Evolutionary conservation across 176 grass and related monocot species (phyloP).

Genomic region (Aegilops umbellulata): DNA sequence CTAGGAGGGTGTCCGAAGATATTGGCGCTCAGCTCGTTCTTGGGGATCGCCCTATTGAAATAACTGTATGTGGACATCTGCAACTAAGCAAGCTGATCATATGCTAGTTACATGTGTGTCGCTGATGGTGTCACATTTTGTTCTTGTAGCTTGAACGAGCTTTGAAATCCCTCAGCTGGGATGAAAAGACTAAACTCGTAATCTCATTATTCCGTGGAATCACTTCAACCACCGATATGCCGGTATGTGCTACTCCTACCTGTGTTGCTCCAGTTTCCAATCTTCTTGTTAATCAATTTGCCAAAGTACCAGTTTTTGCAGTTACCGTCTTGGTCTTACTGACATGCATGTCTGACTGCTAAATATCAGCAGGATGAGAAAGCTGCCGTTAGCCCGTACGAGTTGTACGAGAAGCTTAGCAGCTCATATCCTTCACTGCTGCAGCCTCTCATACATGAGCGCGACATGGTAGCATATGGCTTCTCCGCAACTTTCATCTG

Average conservation of each 20-base stretch:
- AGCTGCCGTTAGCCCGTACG: slow-evolving; percentile 50
- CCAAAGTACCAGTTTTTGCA: background rate
- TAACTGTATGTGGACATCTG: slow-evolving; percentile 58
- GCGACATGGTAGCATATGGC: slow-evolving; percentile 61
- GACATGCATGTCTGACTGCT: background rate
- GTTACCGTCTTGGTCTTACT: background rate
- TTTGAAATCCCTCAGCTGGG: slow-evolving; percentile 81
- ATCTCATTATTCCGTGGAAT: slow-evolving; percentile 65
- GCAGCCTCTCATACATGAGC: slow-evolving; percentile 84
- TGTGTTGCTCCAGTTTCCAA: background rate
- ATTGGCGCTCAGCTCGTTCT: slow-evolving; percentile 89
- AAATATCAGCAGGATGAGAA: slow-evolving; percentile 41
- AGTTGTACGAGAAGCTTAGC: slow-evolving; percentile 71
- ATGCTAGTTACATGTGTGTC: background rate
- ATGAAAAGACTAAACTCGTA: slow-evolving; percentile 64
- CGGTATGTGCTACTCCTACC: slow-evolving; percentile 29
- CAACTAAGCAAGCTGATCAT: background rate
- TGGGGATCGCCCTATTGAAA: slow-evolving; percentile 95
- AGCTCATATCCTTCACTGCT: slow-evolving; percentile 77
- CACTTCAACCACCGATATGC: slow-evolving; percentile 34
- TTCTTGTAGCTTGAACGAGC: slow-evolving; percentile 82
- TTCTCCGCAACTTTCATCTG: background rate
- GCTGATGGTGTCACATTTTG: background rate
- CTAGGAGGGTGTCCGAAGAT: slow-evolving; percentile 88
- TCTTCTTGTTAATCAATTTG: background rate